phyloP scores from a whole-genome alignment of 305 asterid species.

The Ilex paraguariensis region DNA sequence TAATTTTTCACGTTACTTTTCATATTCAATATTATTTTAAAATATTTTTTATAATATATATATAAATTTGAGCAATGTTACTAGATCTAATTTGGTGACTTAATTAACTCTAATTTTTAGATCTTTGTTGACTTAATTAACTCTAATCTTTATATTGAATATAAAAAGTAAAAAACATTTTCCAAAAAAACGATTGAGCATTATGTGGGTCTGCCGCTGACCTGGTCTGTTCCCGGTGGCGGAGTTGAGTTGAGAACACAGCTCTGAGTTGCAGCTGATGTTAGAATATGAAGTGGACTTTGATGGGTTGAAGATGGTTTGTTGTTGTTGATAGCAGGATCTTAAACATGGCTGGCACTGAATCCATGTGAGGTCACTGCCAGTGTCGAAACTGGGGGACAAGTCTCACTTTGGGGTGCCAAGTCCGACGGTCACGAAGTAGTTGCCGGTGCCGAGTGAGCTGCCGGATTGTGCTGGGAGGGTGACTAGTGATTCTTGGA shows the following conservation, averaged over 20 bases:
- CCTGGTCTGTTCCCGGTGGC: slow-evolving; percentile 35
- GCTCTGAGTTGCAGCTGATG: slow-evolving; percentile 38
- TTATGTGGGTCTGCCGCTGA: too few relatives aligned
- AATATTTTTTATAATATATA: too few relatives aligned
- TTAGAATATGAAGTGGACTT: slow-evolving; percentile 48
- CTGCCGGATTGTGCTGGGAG: slow-evolving; percentile 50
- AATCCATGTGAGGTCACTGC: slow-evolving; percentile 75
- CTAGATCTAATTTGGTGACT: too few relatives aligned
- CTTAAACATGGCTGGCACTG: slow-evolving; percentile 61
- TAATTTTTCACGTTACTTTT: too few relatives aligned
- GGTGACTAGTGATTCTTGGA: slow-evolving; percentile 21
- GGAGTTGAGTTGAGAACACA: slow-evolving; percentile 35
- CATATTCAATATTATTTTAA: too few relatives aligned
- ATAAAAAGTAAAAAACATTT: too few relatives aligned
- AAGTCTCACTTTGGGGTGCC: slow-evolving; percentile 52
- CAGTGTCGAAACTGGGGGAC: slow-evolving; percentile 64
- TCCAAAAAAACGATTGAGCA: too few relatives aligned
- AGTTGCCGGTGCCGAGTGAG: too few relatives aligned
- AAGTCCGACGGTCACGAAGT: slow-evolving; percentile 47
- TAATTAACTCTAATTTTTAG: too few relatives aligned
- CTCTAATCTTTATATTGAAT: too few relatives aligned
- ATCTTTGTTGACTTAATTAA: too few relatives aligned
- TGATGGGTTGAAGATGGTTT: slow-evolving; percentile 55
- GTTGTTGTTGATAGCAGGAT: slow-evolving; percentile 50
- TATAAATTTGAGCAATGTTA: too few relatives aligned